These are phyloP conservation scores for Mycena latifolia DNA, from an alignment of 768 basidiomycete species.

Conservation along the genomic window DNA sequence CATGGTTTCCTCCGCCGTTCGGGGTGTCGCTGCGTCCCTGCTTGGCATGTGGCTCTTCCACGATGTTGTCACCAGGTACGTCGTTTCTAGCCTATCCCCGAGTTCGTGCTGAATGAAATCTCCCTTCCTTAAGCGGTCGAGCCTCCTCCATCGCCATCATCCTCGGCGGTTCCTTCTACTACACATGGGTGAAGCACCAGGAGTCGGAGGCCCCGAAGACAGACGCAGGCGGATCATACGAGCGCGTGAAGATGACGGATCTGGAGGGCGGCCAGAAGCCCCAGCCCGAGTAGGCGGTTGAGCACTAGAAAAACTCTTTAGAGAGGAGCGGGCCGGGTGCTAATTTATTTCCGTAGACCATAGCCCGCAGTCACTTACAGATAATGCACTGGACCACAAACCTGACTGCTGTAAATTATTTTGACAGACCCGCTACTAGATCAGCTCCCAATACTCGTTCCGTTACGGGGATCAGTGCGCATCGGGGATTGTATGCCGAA, in stretches of 20 bases:
- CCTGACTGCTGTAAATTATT: neutral
- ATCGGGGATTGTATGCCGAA: too few relatives aligned
- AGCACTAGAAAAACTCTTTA: neutral
- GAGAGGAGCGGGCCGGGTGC: neutral
- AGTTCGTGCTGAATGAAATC: constrained; percentile 6
- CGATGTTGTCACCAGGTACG: constrained; percentile 85
- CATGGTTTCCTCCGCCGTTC: constrained; percentile 96
- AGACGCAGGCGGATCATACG: constrained; percentile 54
- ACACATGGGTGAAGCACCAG: constrained; percentile 89
- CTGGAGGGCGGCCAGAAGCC: constrained; percentile 63
- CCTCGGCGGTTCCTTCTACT: constrained; percentile 84
- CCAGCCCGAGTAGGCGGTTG: constrained; percentile 19
- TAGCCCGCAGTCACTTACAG: constrained; percentile 8
- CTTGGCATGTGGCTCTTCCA: constrained; percentile 85
- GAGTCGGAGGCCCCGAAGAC: constrained; percentile 63
- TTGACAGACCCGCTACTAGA: too few relatives aligned
- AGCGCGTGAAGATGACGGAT: constrained; percentile 74
- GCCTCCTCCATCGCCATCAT: constrained; percentile 85
- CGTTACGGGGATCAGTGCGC: too few relatives aligned
- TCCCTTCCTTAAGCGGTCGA: constrained; percentile 68
- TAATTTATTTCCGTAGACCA: constrained; percentile 32
- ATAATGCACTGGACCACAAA: constrained; percentile 9
- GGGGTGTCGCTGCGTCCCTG: constrained; percentile 92
- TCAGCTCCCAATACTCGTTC: too few relatives aligned
- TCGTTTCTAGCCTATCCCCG: constrained; percentile 31